A percentile compares a stretch with the other conserved stretches of the same genome.
Evolutionary conservation across 306 rosid genomes (phyloP).

Genomic region (Lathyrus sativus): DNA sequence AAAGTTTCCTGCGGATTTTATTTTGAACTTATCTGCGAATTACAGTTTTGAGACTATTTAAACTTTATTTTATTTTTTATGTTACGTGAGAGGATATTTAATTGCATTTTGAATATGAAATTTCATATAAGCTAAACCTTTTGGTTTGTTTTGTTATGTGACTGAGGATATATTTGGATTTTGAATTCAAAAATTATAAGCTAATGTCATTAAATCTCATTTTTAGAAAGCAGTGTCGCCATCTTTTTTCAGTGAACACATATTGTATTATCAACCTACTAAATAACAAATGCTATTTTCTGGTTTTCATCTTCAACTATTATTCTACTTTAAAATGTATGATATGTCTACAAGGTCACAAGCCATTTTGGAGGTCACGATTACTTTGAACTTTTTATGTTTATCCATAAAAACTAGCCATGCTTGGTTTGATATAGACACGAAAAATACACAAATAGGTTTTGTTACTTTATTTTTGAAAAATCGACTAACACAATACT

Average conservation of each 20-base stretch:
- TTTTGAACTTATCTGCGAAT: too few relatives aligned
- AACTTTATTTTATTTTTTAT: neutral
- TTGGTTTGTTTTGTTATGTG: too few relatives aligned
- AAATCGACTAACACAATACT: too few relatives aligned
- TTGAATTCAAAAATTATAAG: neutral
- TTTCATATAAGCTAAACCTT: too few relatives aligned
- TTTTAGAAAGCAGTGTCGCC: neutral
- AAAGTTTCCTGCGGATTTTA: too few relatives aligned
- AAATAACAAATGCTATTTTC: neutral
- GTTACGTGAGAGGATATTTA: too few relatives aligned
- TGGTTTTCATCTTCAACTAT: neutral
- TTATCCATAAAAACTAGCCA: neutral
- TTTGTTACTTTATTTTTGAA: too few relatives aligned
- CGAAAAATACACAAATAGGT: neutral
- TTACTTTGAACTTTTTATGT: neutral
- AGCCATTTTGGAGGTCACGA: neutral
- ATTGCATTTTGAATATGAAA: neutral
- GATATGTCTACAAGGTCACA: neutral
- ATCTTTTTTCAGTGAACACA: neutral
- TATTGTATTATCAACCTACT: neutral
- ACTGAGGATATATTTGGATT: too few relatives aligned
- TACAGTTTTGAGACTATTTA: too few relatives aligned
- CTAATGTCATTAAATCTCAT: neutral
- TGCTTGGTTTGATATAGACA: neutral
- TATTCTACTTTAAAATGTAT: neutral